These are phyloP conservation scores for Amanita jacksonii DNA, from an alignment of 768 basidiomycete species.

Conservation along the genomic window DNA sequence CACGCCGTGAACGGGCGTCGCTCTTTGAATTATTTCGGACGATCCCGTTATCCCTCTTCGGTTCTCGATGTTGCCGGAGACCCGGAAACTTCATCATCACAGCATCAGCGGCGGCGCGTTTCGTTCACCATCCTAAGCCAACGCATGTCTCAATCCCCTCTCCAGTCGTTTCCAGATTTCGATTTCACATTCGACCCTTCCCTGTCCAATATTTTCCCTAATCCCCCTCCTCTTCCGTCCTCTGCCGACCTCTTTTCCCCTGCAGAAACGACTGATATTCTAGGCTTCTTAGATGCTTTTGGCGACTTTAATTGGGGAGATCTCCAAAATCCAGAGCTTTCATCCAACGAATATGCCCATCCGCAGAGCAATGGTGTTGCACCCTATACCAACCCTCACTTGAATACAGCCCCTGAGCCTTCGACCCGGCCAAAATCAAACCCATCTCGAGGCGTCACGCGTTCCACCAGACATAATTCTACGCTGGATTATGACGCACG, in stretches of 20 bases:
- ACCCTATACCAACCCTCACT: slow-evolving; percentile 41
- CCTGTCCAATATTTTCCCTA: slow-evolving; percentile 48
- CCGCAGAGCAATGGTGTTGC: slow-evolving; percentile 19
- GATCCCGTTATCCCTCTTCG: slow-evolving; percentile 1
- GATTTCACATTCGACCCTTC: slow-evolving; percentile 64
- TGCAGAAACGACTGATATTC: slow-evolving; percentile 67
- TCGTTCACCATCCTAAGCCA: too few relatives aligned
- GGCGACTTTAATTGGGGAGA: slow-evolving; percentile 46
- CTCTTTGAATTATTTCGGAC: slow-evolving; percentile 11
- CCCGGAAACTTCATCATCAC: too few relatives aligned
- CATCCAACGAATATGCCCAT: slow-evolving; percentile 19
- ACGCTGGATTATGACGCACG: slow-evolving; percentile 14
- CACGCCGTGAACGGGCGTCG: slow-evolving; percentile 12
- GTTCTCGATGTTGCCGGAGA: too few relatives aligned
- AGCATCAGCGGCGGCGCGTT: too few relatives aligned
- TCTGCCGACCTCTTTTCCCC: slow-evolving; percentile 74
- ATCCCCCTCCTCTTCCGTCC: slow-evolving; percentile 52
- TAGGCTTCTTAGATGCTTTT: slow-evolving; percentile 79
- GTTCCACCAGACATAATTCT: slow-evolving; percentile 15
- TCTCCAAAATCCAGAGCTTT: slow-evolving; percentile 25
- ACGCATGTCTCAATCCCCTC: slow-evolving; percentile 21
- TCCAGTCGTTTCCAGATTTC: slow-evolving; percentile 56
- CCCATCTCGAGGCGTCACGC: slow-evolving; percentile 20
- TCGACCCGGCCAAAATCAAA: slow-evolving; percentile 24
- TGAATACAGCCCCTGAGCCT: slow-evolving; percentile 32